Evolutionary conservation across 345 rosid species (phyloP), one percentile per base, ranked within the genome.

Genomic region (Microcos paniculata): DNA sequence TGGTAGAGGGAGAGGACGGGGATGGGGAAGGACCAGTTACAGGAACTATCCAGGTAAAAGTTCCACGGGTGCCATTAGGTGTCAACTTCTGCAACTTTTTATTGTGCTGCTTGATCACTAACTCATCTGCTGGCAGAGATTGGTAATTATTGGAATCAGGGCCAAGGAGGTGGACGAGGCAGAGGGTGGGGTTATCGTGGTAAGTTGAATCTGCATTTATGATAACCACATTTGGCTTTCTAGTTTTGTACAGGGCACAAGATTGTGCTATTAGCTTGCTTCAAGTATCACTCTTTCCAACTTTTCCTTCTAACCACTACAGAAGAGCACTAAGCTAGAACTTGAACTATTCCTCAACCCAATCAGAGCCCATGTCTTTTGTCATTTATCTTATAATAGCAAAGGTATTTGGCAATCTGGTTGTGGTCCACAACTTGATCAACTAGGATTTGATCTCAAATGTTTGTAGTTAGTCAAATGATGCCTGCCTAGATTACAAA

Each of bases 1-100:
- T 56, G 85, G 88, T 51, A 84, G 88, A 68, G 90, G 92, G 35
- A 85, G 92, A 79, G 92, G 88, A 16, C 66, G 82, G 55, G 75
- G 76, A 3, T 75, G 62, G 28, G 63, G 80, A 74, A 70, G 87
- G 77, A 82, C 79, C 66, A 84, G 87, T 49, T 81, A 85, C 43
- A 82, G 90, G 66, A 83, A 81, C 80, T 79, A 82, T 77, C 82
- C 77, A 72, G 83, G 83, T 78, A 70, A 52, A 31, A 23, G 42
- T 38, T 48, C 68, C 10, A 13, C 24, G 30, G 19, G 3, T 30
- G 40, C 18, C 16, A 46, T 24, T 45, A 56, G 62, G 35, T 48
- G 19, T 52, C 31, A 40, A 18, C 33, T 19, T 56, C 31, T 19
- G 46, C 23, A 35, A 18, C n/a, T 24, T 33, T 46, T 33, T 51